Percentiles rank a stretch among this genome's conserved stretches.
Evolutionary conservation across 306 rosid genomes (phyloP).

Genomic region (Quercus suber): DNA sequence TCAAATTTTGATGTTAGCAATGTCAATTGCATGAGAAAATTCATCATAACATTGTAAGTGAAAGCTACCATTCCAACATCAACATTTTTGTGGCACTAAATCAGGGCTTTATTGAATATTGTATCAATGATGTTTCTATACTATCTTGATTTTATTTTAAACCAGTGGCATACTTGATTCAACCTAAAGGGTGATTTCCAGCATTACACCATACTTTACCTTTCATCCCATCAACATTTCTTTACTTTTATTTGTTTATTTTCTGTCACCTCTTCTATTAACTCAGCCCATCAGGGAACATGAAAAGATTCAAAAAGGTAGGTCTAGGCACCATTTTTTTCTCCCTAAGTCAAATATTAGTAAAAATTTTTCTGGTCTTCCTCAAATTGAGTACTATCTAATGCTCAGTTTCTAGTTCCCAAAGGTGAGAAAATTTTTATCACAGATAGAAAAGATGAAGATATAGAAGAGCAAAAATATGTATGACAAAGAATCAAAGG

Average conservation of each 20-base stretch:
- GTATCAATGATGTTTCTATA: not conserved
- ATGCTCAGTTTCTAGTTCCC: not conserved
- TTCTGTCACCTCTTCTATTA: not conserved
- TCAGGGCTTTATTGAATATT: not conserved
- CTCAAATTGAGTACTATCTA: not conserved
- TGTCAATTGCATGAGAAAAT: not conserved
- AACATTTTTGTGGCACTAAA: not conserved
- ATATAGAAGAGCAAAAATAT: not conserved
- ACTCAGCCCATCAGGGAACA: not conserved
- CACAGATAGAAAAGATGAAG: not conserved
- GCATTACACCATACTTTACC: not conserved
- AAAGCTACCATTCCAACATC: not conserved
- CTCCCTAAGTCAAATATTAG: not conserved
- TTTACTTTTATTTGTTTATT: not conserved
- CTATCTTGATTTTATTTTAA: not conserved
- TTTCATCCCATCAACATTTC: not conserved
- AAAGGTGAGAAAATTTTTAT: not conserved
- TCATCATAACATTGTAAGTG: not conserved
- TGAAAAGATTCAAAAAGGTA: not conserved
- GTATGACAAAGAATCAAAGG: not conserved
- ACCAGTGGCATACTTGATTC: not conserved
- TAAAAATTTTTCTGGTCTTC: not conserved
- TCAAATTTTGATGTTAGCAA: constrained; percentile 11
- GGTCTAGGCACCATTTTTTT: not conserved
- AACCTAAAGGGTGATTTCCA: not conserved